These are phyloP conservation scores for Solanum raphanifolium DNA, from an alignment of 257 asterid genomes.

Conservation along the genomic window DNA sequence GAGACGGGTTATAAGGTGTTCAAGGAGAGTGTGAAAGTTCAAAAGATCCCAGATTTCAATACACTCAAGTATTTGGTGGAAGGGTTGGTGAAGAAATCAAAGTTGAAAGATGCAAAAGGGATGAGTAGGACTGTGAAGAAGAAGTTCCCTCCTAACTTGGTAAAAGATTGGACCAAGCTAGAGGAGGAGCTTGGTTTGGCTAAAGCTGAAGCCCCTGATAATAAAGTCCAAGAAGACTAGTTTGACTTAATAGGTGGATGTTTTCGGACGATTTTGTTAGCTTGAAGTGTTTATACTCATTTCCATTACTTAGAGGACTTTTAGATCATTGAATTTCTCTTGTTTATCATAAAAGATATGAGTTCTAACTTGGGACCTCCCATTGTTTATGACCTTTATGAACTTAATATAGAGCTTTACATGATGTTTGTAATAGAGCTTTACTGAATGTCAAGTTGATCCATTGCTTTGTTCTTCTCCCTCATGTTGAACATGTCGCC, in stretches of 20 bases:
- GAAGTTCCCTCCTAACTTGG: conserved; percentile 49
- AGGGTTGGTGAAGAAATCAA: conserved; percentile 45
- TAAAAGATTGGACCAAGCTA: conserved; percentile 60
- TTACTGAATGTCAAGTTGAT: neutral
- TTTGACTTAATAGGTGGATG: neutral
- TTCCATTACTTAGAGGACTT: neutral
- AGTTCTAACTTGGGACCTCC: neutral
- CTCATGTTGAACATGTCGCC: neutral
- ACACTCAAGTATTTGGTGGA: conserved; percentile 55
- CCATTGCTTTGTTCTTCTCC: neutral
- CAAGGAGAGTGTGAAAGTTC: conserved; percentile 46
- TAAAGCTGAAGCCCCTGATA: neutral
- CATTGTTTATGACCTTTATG: neutral
- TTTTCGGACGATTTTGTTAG: neutral
- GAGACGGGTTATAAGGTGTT: conserved; percentile 51
- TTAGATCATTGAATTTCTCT: neutral
- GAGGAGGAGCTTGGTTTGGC: conserved; percentile 45
- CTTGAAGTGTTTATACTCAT: neutral
- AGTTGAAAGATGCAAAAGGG: conserved; percentile 38
- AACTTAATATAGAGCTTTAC: neutral
- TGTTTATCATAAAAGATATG: neutral
- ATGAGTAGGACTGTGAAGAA: conserved; percentile 53
- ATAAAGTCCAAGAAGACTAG: neutral
- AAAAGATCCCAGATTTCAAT: conserved; percentile 66
- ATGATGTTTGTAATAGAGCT: neutral